Evolutionary conservation across 768 basidiomycete genomes (phyloP).

Genomic region (Saitozyma sp.): DNA sequence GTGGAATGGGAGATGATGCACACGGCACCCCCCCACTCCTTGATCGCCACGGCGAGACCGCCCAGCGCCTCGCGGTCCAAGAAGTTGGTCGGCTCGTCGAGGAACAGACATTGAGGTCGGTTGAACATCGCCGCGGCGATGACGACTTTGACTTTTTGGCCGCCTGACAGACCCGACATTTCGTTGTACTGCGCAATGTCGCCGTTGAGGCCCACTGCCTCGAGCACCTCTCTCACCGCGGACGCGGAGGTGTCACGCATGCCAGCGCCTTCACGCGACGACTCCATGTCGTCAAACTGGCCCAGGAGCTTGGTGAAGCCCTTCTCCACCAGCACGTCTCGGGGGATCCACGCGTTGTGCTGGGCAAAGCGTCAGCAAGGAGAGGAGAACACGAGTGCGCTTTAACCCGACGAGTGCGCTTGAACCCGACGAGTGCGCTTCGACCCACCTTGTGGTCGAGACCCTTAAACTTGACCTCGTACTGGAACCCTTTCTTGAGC

Average conservation of each 20-base stretch:
- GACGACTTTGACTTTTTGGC: slow-evolving; percentile 88
- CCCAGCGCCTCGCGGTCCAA: slow-evolving; percentile 86
- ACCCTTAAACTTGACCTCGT: slow-evolving; percentile 64
- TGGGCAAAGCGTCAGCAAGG: slow-evolving; percentile 67
- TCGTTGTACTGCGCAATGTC: slow-evolving; percentile 99
- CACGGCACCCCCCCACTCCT: slow-evolving; percentile 77
- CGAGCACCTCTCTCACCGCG: slow-evolving; percentile 84
- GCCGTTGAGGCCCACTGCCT: slow-evolving; percentile 93
- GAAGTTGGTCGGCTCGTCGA: slow-evolving; percentile 95
- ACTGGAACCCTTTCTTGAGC: slow-evolving; percentile 90
- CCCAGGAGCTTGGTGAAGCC: slow-evolving; percentile 87
- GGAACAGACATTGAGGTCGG: slow-evolving; percentile 56
- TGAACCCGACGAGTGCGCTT: no score
- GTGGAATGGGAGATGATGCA: slow-evolving; percentile 89
- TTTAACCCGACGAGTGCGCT: no score
- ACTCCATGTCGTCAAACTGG: slow-evolving; percentile 94
- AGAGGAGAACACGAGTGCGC: slow-evolving; percentile 65
- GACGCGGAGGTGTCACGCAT: slow-evolving; percentile 77
- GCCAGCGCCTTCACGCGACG: slow-evolving; percentile 92
- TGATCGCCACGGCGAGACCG: slow-evolving; percentile 90
- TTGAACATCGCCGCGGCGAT: slow-evolving; percentile 91
- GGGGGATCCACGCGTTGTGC: slow-evolving; percentile 87
- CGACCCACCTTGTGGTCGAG: slow-evolving; percentile 50
- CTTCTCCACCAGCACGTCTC: slow-evolving; percentile 79
- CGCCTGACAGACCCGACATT: slow-evolving; percentile 89